Evolutionary conservation across 306 rosid species (phyloP).

Genomic region (Lupinus albus): DNA sequence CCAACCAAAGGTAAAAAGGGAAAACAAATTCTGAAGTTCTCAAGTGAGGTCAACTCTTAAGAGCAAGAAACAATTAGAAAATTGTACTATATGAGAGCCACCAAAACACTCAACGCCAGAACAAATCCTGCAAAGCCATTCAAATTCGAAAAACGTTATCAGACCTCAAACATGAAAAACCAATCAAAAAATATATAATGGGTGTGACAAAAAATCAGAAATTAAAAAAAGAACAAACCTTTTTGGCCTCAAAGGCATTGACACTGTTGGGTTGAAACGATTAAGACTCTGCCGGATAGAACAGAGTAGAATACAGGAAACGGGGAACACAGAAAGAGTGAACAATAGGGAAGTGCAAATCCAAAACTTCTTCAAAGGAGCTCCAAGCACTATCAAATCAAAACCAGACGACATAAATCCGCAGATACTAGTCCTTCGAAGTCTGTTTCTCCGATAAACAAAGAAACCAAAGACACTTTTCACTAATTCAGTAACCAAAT

Average conservation of each 20-base stretch:
- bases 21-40: slow-evolving; percentile 30
- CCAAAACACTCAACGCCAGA: slow-evolving; percentile 68
- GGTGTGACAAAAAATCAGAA: no score
- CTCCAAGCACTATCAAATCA: slow-evolving; percentile 64
- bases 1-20: background rate
- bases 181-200: background rate
- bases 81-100: slow-evolving; percentile 62
- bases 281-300: slow-evolving; percentile 46
- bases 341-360: slow-evolving; percentile 31
- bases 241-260: slow-evolving; percentile 90
- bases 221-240: slow-evolving; percentile 43
- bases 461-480: slow-evolving; percentile 18
- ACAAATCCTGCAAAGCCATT: slow-evolving; percentile 63
- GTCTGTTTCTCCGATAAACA: slow-evolving; percentile 32
- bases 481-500: no score
- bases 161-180: background rate
- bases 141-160: background rate
- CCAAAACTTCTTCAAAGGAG: slow-evolving; percentile 67
- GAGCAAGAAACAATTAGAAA: slow-evolving; percentile 60
- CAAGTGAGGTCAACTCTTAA: slow-evolving; percentile 66
- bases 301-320: slow-evolving; percentile 50
- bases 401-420: slow-evolving; percentile 89
- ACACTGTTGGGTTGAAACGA: slow-evolving; percentile 48
- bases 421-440: slow-evolving; percentile 24
- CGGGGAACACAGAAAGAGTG: background rate